Base-by-base conservation (phyloP, 2,329 filamentous ascomycete genomes). In the Endocalyx cinctus region DNA sequence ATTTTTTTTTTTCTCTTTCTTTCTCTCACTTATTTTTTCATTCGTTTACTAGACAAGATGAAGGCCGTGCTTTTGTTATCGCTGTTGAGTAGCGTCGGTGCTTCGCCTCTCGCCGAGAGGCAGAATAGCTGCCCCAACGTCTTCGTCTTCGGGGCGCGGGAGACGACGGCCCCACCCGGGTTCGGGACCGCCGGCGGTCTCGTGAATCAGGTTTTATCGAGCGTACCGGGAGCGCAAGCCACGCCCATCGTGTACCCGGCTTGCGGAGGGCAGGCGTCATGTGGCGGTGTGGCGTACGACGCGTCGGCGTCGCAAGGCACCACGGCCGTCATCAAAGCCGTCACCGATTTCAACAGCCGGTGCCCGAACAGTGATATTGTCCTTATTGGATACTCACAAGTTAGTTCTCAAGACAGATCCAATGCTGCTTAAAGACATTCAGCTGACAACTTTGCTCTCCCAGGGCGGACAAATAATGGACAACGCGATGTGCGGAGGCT, bases 381-480 rank as follows among this genome's bases (percentile, higher is more conserved):
- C 5, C 57, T 81, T 19, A 71, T 81, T 23, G 78, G 77, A 22
- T 82, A 82, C 54, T 79, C 73, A 6, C 76, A 79, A 61, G 41
- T 43, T 35, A 5, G 42, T n/a, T 8, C 8, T 23, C 8, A n/a
- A n/a, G 8, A 23, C n/a, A 23, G 20, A 23, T 8, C 20, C 8
- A 23, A 23, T n/a, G 20, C 8, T 23, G 20, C 20, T 8, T 8
- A 8, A 8, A 8, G 8, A n/a, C 8, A 23, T 23, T n/a, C 20
- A 11, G 20, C 35, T 37, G 30, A 37, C 27, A 10, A 10, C 17
- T 14, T 15, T 23, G 13, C 13, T 15, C 15, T 5, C 14, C 13
- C 34, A 78, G 69, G 77, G 77, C 28, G 74, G 70, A 26, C 72
- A 81, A 57, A 80, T 81, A 45, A 70, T 77, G 54, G 76, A 81